Conservation (phyloP, 2,329 filamentous ascomycete genomes). For the Epichloe gansuensis region DNA sequence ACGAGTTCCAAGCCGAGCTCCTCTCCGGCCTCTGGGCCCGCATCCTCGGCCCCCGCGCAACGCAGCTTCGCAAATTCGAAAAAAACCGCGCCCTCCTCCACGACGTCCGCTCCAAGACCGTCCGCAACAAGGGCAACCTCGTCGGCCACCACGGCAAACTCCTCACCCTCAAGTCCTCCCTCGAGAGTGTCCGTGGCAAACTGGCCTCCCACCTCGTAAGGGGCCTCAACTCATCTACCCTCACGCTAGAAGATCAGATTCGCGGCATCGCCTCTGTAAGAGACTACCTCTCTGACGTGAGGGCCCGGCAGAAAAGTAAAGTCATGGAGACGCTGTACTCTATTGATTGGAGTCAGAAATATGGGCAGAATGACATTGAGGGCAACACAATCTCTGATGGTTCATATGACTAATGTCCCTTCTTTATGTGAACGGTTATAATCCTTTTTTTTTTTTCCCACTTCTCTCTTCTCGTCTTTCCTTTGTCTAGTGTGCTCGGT, state of each 20-base stretch:
- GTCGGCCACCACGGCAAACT: slow-evolving; percentile 79
- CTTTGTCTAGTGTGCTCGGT: background rate
- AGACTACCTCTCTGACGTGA: slow-evolving; percentile 59
- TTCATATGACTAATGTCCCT: background rate
- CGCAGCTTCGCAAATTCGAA: slow-evolving; percentile 76
- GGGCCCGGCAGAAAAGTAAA: slow-evolving; percentile 70
- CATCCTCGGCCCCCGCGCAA: slow-evolving; percentile 64
- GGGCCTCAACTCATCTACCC: slow-evolving; percentile 51
- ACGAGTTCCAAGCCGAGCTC: slow-evolving; percentile 67
- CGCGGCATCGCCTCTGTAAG: slow-evolving; percentile 69
- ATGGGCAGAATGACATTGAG: slow-evolving; percentile 15
- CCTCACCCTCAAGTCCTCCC: slow-evolving; percentile 69
- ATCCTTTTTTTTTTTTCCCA: background rate
- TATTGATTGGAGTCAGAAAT: slow-evolving; percentile 8
- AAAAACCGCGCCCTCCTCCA: slow-evolving; percentile 72
- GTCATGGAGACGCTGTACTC: slow-evolving; percentile 57
- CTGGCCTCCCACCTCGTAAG: slow-evolving; percentile 74
- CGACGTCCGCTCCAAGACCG: slow-evolving; percentile 68
- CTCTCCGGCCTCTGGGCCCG: slow-evolving; percentile 77
- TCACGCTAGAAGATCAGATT: slow-evolving; percentile 77
- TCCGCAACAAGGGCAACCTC: slow-evolving; percentile 76
- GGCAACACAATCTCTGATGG: slow-evolving; percentile 3
- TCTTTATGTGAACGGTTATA: background rate
- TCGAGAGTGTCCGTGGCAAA: slow-evolving; percentile 73
- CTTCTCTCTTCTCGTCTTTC: background rate